Evolutionary conservation across 768 basidiomycete species (phyloP).

Genomic region (Psilocybe cubensis): DNA sequence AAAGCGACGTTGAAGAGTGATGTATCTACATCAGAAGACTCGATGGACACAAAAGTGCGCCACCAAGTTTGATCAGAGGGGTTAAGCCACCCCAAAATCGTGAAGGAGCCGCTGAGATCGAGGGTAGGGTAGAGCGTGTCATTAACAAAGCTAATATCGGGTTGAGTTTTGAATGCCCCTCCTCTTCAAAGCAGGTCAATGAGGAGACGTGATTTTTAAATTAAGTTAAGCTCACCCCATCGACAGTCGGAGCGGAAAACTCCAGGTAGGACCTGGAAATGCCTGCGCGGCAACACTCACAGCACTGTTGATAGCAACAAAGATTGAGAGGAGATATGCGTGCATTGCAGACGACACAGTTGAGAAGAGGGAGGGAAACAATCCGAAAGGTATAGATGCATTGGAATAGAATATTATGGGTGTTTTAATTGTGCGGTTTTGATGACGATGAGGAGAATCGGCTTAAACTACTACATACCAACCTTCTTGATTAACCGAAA

Average conservation of each 20-base stretch:
- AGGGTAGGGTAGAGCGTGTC: background rate
- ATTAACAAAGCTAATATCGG: background rate
- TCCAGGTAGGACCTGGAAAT: conserved; percentile 1
- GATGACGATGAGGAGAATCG: too few species aligned
- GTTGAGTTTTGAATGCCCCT: background rate
- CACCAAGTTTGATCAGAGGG: background rate
- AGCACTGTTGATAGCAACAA: background rate
- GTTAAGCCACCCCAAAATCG: background rate
- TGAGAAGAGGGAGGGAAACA: background rate
- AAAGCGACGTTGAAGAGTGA: conserved; percentile 1
- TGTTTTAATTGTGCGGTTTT: too few species aligned
- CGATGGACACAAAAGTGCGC: conserved; percentile 5
- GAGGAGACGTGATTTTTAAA: background rate
- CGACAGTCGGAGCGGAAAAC: conserved; percentile 1
- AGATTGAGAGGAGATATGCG: background rate
- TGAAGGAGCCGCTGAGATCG: background rate
- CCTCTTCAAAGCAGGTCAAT: background rate
- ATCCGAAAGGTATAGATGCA: too few species aligned
- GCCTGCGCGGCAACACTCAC: background rate
- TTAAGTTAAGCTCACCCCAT: background rate
- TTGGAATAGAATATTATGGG: too few species aligned
- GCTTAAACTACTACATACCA: too few species aligned
- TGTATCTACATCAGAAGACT: background rate
- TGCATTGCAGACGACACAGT: background rate
- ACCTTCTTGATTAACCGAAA: too few species aligned